Conservation (phyloP, 192 early-diverging fungal species). For the Coemansia reversa region DNA sequence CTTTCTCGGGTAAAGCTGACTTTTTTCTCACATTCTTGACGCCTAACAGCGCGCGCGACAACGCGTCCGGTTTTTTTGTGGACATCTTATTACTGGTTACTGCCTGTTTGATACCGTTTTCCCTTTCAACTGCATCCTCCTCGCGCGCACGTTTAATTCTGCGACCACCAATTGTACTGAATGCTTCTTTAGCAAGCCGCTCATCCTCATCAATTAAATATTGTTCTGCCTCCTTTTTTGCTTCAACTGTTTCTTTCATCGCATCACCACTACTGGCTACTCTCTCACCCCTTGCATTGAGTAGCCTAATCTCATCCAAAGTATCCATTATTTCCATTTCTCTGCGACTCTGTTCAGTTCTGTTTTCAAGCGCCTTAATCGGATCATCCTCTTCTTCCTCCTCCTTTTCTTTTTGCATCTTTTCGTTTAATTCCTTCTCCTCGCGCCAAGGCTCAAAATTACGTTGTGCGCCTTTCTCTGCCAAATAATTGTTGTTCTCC, state of each 20-base stretch:
- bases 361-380: slow-evolving; percentile 92
- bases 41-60: slow-evolving; percentile 21
- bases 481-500: slow-evolving; percentile 90
- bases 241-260: slow-evolving; percentile 17
- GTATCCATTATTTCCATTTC: slow-evolving; percentile 99
- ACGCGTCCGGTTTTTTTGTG: background rate
- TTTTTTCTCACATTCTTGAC: slow-evolving; percentile 22
- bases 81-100: background rate
- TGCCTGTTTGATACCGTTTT: slow-evolving; percentile 11
- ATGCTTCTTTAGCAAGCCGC: slow-evolving; percentile 21
- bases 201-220: slow-evolving; percentile 37
- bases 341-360: slow-evolving; percentile 88
- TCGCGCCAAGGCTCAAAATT: slow-evolving; percentile 97
- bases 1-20: background rate
- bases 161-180: slow-evolving; percentile 16
- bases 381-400: slow-evolving; percentile 90
- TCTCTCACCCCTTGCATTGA: slow-evolving; percentile 81
- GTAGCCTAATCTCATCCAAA: slow-evolving; percentile 88
- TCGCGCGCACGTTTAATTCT: slow-evolving; percentile 40
- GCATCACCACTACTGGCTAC: slow-evolving; percentile 63
- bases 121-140: slow-evolving; percentile 27
- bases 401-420: slow-evolving; percentile 58
- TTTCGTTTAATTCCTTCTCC: slow-evolving; percentile 61
- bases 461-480: slow-evolving; percentile 86
- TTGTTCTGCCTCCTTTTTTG: slow-evolving; percentile 15